A percentile compares a stretch with the other conserved stretches of the same genome.
phyloP scores from a whole-genome alignment of 2,329 filamentous ascomycete species.

The Aspergillus quadrilineatus region DNA sequence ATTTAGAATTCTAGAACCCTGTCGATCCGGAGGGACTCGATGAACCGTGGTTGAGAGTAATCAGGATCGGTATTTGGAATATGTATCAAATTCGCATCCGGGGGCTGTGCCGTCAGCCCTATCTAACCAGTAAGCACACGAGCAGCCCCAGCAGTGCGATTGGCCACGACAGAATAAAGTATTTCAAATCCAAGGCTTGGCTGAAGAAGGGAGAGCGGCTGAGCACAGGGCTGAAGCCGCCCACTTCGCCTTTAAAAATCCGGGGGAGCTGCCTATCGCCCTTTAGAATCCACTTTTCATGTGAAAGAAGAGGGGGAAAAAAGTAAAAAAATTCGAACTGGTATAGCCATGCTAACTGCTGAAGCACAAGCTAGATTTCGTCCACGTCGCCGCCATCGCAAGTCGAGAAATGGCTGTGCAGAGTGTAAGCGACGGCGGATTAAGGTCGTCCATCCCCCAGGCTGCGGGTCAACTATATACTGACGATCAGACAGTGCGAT shows the following conservation, averaged over 20 bases:
- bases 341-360: neutral
- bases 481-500: neutral
- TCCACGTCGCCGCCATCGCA: constrained; percentile 2
- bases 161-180: neutral
- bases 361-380: neutral
- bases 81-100: too few relatives aligned
- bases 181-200: constrained; percentile 1
- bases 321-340: too few relatives aligned
- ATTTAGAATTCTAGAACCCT: too few relatives aligned
- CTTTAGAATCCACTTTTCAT: too few relatives aligned
- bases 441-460: neutral
- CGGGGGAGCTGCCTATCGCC: too few relatives aligned
- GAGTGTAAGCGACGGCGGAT: constrained; percentile 7
- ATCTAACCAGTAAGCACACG: neutral
- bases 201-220: neutral
- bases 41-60: too few relatives aligned
- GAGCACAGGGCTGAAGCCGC: constrained; percentile 1
- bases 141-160: neutral
- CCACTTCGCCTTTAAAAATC: neutral
- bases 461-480: neutral
- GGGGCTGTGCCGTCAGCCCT: neutral
- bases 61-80: too few relatives aligned
- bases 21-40: too few relatives aligned
- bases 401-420: neutral
- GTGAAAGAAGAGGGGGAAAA: too few relatives aligned